A percentile compares a stretch with the other conserved stretches of the same genome.
Conservation (phyloP, 2,329 filamentous ascomycete genomes). For the Diaporthe eres region DNA sequence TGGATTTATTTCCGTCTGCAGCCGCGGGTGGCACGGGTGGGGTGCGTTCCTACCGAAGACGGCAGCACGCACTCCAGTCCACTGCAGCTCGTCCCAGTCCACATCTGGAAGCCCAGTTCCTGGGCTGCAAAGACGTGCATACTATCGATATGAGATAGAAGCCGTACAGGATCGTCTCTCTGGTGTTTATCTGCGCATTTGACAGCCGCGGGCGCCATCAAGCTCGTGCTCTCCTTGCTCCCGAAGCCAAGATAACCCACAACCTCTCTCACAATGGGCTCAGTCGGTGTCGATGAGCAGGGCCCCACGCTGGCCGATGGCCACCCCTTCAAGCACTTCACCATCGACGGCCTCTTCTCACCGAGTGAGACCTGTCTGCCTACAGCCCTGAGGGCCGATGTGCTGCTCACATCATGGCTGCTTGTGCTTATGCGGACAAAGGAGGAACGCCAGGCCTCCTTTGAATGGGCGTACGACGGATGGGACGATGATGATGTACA, state of each 20-base stretch:
- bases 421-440: conserved; percentile 58
- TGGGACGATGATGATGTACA: conserved; percentile 40
- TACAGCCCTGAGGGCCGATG: conserved; percentile 56
- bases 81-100: not conserved
- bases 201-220: not conserved
- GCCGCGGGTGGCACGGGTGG: not conserved
- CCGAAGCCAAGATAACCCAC: not conserved
- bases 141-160: conserved; percentile 18
- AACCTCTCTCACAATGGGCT: conserved; percentile 30
- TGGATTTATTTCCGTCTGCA: not conserved
- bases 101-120: not conserved
- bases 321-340: conserved; percentile 46
- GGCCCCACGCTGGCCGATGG: conserved; percentile 14
- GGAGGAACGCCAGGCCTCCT: conserved; percentile 55
- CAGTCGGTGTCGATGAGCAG: conserved; percentile 33
- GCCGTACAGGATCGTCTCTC: not conserved
- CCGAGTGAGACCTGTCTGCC: conserved; percentile 45
- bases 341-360: conserved; percentile 47
- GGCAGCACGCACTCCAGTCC: not conserved
- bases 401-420: conserved; percentile 60
- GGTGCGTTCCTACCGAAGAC: not conserved
- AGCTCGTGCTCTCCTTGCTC: conserved; percentile 3
- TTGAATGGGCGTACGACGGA: conserved; percentile 55
- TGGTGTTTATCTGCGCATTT: conserved; percentile 21
- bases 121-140: not conserved